Base-by-base conservation (phyloP, 257 asterid species). In the Solanum lycopersicoides region DNA sequence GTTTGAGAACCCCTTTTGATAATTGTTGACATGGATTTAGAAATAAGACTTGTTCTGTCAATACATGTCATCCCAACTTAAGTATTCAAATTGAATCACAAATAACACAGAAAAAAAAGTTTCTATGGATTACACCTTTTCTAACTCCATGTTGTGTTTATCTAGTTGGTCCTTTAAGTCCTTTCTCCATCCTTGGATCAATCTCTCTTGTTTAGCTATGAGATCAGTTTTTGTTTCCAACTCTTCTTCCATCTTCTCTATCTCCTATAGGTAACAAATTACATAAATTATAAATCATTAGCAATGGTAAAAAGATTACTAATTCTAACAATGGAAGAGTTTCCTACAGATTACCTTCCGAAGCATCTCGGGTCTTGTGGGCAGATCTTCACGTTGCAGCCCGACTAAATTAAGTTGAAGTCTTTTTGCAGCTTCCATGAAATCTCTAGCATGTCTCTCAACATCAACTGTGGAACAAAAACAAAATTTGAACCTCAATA, bases 351-450 rank as follows among this genome's bases (percentile, higher is more conserved):
- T 44, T 30, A 95, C 99, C 98, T 93, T 95, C 34, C 86, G 90
- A 16, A 97, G 94, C 87, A 91, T 92, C 90, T 94, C 98, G 37
- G 89, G 93, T 89, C 86, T 93, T 72, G 94, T 89, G 65, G 98
- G 98, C 88, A 88, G 96, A 82, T 97, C 97, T 87, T 95, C 97
- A 6, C 99, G 93, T 87, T 94, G 98, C 94, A 97, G 91, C 85
- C 98, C 89, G 85, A 94, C 93, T 44, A 97, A 95, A 88, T 93
- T 90, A 83, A 95, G 95, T 89, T 97, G 99, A 88, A 97, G 98
- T 89, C 91, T 97, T 88, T 95, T 95, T 10, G 98, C 98, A 20
- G 98, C 98, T 88, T 95, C 99, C 99, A 95, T 97, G 89, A 97
- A 97, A 89, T 97, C 98, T 92, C 97, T 91, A 39, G 97, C 98